Evolutionary conservation across 1,139 yeast species (phyloP), one percentile per base, ranked within the genome.

Genomic region (Pichia sp.): DNA sequence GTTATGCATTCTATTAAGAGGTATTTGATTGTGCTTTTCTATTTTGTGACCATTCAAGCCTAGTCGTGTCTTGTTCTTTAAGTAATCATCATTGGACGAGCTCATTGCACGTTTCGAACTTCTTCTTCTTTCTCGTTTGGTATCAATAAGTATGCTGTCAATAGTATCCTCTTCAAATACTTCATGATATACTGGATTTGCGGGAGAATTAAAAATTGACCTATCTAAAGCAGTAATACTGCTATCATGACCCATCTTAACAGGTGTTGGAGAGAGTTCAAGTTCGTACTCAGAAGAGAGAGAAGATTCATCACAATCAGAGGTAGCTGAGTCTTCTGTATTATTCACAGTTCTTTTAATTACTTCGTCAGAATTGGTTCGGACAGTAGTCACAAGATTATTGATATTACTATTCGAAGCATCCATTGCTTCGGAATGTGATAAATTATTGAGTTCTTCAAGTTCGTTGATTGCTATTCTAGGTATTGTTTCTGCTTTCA

Each of bases 21-120:
- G 18, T 10, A 8, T 8, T 9, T 31, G 14, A 30, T 18, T 14
- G 20, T 20, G 31, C 12, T 18, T 23, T 31, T 35, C 36, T 30
- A n/a, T 32, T 18, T 32, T 34, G 12, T 35, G 32, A 9, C 41
- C 37, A 26, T 28, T 42, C 17, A 40, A 33, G 35, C 43, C 48
- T 25, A 54, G 38, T 40, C 58, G 47, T 6, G 58, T 42, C 25
- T 57, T 47, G 14, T 50, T 38, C 34, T 54, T 54, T 21, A 51
- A 52, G 31, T 52, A 39, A 28, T 56, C 60, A 31, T 56, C 61
- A 11, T 48, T 44, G 0, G 59, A 52, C 3, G 56, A 53, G 34
- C 58, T 53, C 39, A 54, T 56, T 11, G 60, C 53, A 28, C 61
- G 43, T 31, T 58, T 58, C 9, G 52, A 48, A 32, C 57, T 42